Conservation (phyloP, 2,329 filamentous ascomycete species). For the Endoconidiophora laricicola region DNA sequence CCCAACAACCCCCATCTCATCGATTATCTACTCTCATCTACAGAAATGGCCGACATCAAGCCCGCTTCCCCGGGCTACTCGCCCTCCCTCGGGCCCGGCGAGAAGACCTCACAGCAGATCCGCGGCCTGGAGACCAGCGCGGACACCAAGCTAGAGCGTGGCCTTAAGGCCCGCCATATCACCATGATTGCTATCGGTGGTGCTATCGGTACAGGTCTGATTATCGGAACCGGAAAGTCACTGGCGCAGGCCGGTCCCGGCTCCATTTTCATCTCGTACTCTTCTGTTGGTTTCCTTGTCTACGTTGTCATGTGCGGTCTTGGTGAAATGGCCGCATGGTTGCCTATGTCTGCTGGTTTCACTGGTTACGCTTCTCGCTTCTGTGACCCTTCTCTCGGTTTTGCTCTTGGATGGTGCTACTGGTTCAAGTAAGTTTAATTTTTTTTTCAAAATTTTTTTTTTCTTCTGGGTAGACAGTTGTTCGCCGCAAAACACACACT, state of each 20-base stretch:
- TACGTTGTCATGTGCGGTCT: conserved; percentile 69
- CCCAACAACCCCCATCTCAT: not conserved
- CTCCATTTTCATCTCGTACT: conserved; percentile 56
- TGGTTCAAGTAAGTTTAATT: conserved; percentile 18
- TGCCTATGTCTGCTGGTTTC: conserved; percentile 64
- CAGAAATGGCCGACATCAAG: conserved; percentile 8
- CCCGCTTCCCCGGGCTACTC: not conserved
- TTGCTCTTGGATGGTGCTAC: conserved; percentile 57
- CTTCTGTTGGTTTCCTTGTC: conserved; percentile 52
- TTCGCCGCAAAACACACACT: not conserved
- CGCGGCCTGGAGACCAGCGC: conserved; percentile 32
- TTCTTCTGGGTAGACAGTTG: not conserved
- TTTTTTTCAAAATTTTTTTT: not conserved
- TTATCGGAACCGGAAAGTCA: conserved; percentile 48
- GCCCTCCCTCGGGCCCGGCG: conserved; percentile 2
- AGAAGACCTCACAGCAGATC: conserved; percentile 19
- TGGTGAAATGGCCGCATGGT: conserved; percentile 72
- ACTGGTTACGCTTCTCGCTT: conserved; percentile 67
- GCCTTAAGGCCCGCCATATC: conserved; percentile 37
- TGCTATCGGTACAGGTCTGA: conserved; percentile 57
- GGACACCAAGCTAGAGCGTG: conserved; percentile 33
- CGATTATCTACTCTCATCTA: not conserved
- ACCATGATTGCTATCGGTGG: conserved; percentile 55
- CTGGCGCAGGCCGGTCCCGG: conserved; percentile 40
- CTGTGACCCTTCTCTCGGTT: conserved; percentile 65